phyloP scores from a whole-genome alignment of 2,329 filamentous ascomycete genomes.

The Diaporthe longicolla region DNA sequence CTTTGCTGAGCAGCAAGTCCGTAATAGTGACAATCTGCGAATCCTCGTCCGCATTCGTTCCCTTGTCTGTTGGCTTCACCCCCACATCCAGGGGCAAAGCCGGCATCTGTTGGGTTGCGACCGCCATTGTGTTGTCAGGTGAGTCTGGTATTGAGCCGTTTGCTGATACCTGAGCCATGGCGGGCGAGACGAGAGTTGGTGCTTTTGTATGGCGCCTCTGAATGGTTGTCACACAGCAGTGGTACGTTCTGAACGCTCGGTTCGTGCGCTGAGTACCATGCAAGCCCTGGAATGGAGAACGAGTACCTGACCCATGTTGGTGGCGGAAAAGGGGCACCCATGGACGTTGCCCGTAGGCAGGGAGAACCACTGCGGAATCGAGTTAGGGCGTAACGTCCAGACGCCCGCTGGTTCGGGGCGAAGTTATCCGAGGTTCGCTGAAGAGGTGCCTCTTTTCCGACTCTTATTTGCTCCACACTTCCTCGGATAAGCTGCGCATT shows the following conservation, averaged over 20 bases:
- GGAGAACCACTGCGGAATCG: background rate
- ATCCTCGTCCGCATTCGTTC: background rate
- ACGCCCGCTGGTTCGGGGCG: slow-evolving; percentile 16
- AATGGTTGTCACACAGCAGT: background rate
- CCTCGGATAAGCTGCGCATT: slow-evolving; percentile 23
- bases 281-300: slow-evolving; percentile 6
- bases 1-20: slow-evolving; percentile 39
- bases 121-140: slow-evolving; percentile 30
- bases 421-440: slow-evolving; percentile 24
- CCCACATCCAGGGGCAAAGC: slow-evolving; percentile 8
- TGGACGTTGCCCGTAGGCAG: background rate
- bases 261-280: slow-evolving; percentile 3
- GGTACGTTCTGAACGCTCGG: background rate
- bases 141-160: slow-evolving; percentile 12
- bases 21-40: slow-evolving; percentile 36
- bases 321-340: slow-evolving; percentile 19
- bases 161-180: background rate
- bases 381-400: slow-evolving; percentile 2
- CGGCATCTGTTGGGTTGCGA: slow-evolving; percentile 30
- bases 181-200: slow-evolving; percentile 7
- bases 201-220: slow-evolving; percentile 21
- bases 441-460: background rate
- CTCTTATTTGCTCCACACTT: background rate
- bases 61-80: slow-evolving; percentile 7
- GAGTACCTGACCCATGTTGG: slow-evolving; percentile 20